Conservation (phyloP, 306 rosid genomes). For the Cicer cuneatum region DNA sequence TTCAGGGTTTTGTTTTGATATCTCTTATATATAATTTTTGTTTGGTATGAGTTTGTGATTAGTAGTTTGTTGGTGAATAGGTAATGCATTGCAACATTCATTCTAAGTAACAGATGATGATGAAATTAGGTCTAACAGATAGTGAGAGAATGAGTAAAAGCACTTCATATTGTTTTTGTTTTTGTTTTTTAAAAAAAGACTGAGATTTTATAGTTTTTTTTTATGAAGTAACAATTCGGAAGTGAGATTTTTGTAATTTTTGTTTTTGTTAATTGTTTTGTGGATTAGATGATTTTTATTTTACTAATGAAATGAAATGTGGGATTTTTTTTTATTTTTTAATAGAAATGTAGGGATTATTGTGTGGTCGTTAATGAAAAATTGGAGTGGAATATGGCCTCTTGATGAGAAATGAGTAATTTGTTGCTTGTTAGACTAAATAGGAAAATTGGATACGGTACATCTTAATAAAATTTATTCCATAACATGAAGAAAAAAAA, state of each 20-base stretch:
- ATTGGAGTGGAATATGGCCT: no score
- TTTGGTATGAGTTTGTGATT: slow-evolving; percentile 49
- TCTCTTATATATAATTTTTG: neutral
- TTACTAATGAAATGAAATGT: slow-evolving; percentile 4
- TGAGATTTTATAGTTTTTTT: neutral
- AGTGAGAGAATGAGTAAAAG: slow-evolving; percentile 31
- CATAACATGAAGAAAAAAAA: no score
- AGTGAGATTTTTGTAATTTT: neutral
- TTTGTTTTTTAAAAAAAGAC: neutral
- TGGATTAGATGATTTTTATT: neutral
- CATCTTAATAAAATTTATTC: no score
- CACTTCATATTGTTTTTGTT: neutral
- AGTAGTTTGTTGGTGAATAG: slow-evolving; percentile 53
- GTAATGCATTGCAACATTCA: neutral
- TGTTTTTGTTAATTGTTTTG: neutral
- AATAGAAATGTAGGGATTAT: no score
- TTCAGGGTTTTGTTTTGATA: slow-evolving; percentile 48
- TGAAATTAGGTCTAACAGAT: slow-evolving; percentile 55
- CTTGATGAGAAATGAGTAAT: no score
- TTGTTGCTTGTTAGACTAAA: no score
- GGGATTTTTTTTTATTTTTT: neutral
- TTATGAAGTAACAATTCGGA: neutral
- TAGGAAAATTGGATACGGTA: no score
- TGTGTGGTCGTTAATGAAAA: no score
- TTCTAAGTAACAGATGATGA: slow-evolving; percentile 39